Percentiles rank a stretch among this genome's conserved stretches.
phyloP scores from a whole-genome alignment of 371 early-diverging fungal genomes.

The Fennellomyces sp. region DNA sequence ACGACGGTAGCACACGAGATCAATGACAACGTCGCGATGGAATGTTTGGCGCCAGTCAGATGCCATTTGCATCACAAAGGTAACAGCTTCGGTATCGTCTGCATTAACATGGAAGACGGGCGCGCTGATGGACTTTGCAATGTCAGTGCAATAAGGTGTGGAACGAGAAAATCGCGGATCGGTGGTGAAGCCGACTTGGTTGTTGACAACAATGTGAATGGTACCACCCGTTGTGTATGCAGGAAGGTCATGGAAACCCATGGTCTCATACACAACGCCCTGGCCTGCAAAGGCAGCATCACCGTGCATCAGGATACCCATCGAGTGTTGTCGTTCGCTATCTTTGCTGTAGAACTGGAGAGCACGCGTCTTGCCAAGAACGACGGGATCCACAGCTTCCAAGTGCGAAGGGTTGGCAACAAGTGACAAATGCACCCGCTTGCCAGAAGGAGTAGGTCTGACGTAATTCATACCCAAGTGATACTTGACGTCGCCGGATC shows the following conservation, averaged over 20 bases:
- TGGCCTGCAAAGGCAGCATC: conserved; percentile 98
- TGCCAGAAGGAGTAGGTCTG: conserved; percentile 94
- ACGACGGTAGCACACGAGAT: conserved; percentile 95
- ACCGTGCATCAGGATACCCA: conserved; percentile 95
- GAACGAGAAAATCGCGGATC: conserved; percentile 95
- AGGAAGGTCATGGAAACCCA: conserved; percentile 94
- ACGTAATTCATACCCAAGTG: conserved; percentile 97
- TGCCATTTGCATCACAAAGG: conserved; percentile 90
- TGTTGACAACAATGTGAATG: conserved; percentile 97
- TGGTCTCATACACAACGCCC: conserved; percentile 96
- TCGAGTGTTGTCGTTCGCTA: conserved; percentile 74
- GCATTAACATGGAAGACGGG: conserved; percentile 98
- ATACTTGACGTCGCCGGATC: conserved; percentile 98
- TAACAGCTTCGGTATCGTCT: conserved; percentile 96
- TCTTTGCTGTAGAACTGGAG: conserved; percentile 93
- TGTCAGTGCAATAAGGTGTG: conserved; percentile 96
- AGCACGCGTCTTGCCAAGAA: conserved; percentile 95
- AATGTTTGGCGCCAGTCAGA: conserved; percentile 95
- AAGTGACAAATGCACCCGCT: conserved; percentile 93
- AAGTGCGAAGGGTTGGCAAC: conserved; percentile 98
- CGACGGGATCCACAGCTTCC: conserved; percentile 98
- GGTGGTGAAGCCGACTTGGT: conserved; percentile 98
- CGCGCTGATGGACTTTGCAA: conserved; percentile 94
- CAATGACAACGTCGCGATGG: conserved; percentile 95
- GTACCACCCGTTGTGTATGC: conserved; percentile 96